Evolutionary conservation across 139 green algal genomes (phyloP).

Genomic region (Tetraselmis striata): DNA sequence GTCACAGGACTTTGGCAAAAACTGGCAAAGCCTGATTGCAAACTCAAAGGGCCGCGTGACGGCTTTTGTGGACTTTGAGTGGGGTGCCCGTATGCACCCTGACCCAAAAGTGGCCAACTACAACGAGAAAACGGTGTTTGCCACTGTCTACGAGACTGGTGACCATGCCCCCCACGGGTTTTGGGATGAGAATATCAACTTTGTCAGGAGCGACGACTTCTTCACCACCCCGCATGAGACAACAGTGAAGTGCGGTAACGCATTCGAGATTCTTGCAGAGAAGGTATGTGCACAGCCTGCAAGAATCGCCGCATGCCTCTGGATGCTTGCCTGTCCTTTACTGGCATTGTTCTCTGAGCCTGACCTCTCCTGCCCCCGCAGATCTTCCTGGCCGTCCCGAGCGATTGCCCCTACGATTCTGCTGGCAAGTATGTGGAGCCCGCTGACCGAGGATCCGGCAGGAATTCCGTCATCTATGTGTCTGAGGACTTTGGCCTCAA

Average conservation of each 20-base stretch:
- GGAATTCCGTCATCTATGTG: conserved; percentile 5
- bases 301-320: no score
- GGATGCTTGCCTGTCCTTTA: no score
- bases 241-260: conserved; percentile 8
- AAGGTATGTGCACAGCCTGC: no score
- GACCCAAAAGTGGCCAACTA: background rate
- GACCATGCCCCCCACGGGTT: conserved; percentile 3
- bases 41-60: conserved; percentile 10
- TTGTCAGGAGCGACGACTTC: conserved; percentile 10
- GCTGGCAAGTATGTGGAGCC: background rate
- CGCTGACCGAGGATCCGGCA: background rate
- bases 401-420: background rate
- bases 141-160: conserved; percentile 10
- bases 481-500: background rate
- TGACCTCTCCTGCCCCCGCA: no score
- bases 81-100: conserved; percentile 2
- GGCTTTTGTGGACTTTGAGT: conserved; percentile 4
- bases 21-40: conserved; percentile 6
- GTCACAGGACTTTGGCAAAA: conserved; percentile 1
- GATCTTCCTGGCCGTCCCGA: background rate
- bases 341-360: no score
- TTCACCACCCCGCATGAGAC: conserved; percentile 14
- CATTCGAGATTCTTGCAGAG: background rate
- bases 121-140: conserved; percentile 7
- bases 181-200: conserved; percentile 13